These are phyloP conservation scores for Pelagophyceae sp. DNA, from an alignment of 352 stramenopile species.

Conservation along the genomic window DNA sequence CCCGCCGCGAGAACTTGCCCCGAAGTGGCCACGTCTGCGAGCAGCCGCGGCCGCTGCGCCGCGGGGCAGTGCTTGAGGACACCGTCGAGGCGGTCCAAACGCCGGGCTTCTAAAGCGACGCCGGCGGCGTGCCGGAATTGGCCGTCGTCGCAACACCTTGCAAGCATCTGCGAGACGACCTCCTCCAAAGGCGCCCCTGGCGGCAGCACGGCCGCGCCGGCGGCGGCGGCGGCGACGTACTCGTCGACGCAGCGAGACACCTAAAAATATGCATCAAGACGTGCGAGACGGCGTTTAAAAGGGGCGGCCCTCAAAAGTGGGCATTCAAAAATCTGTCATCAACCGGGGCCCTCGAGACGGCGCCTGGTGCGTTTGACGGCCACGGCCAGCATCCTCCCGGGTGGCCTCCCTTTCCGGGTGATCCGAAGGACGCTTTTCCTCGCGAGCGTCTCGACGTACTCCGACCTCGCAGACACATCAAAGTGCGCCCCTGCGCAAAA, in stretches of 20 bases:
- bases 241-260: conserved; percentile 97
- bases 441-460: conserved; percentile 93
- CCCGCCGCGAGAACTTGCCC: conserved; percentile 23
- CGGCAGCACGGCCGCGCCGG: conserved; percentile 57
- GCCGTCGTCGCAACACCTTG: conserved; percentile 83
- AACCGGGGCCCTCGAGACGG: too few relatives aligned
- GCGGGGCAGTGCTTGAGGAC: conserved; percentile 64
- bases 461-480: conserved; percentile 1
- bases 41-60: conserved; percentile 35
- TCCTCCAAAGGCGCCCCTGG: too few relatives aligned
- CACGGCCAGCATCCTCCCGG: too few relatives aligned
- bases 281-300: too few relatives aligned
- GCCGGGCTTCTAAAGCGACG: conserved; percentile 86
- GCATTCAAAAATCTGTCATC: too few relatives aligned
- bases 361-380: too few relatives aligned
- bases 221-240: conserved; percentile 61
- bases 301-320: too few relatives aligned
- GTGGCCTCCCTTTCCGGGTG: too few relatives aligned
- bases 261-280: too few relatives aligned
- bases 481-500: conserved; percentile 73
- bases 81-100: conserved; percentile 79
- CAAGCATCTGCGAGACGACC: conserved; percentile 95
- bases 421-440: too few relatives aligned
- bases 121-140: conserved; percentile 91
- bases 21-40: conserved; percentile 1